Percentiles rank a stretch among this genome's conserved stretches.
Evolutionary conservation across 2,329 filamentous ascomycete genomes (phyloP).

Genomic region (Pyricularia pennisetigena): DNA sequence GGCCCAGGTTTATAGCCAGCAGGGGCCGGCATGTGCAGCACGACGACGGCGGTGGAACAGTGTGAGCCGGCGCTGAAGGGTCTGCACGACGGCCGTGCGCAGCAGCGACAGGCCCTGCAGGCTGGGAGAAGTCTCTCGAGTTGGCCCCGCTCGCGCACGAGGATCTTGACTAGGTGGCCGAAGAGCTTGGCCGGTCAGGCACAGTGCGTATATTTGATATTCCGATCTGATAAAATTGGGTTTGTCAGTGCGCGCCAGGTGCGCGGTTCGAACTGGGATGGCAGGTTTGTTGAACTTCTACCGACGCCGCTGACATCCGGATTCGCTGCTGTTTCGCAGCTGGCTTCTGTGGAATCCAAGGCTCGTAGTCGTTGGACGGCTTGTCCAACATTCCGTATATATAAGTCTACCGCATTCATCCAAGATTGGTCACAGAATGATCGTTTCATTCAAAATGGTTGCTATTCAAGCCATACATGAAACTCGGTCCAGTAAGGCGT

Average conservation of each 20-base stretch:
- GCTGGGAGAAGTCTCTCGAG: conserved; percentile 5
- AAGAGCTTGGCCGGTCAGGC: conserved; percentile 5
- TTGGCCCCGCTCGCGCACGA: conserved; percentile 18
- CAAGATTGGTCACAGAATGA: neutral
- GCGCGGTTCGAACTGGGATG: neutral
- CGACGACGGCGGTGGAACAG: conserved; percentile 9
- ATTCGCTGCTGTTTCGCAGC: conserved; percentile 23
- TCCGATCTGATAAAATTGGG: conserved; percentile 6
- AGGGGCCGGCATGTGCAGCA: conserved; percentile 12
- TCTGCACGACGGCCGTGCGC: conserved; percentile 9
- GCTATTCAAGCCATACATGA: neutral
- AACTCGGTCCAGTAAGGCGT: neutral
- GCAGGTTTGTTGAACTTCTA: conserved; percentile 1
- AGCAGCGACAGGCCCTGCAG: conserved; percentile 11
- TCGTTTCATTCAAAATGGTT: neutral
- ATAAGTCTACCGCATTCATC: neutral
- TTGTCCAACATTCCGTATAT: neutral
- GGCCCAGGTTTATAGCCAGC: conserved; percentile 9
- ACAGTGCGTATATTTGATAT: conserved; percentile 9
- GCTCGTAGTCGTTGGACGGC: neutral
- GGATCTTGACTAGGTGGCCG: conserved; percentile 4
- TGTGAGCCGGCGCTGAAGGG: conserved; percentile 7
- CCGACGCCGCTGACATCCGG: conserved; percentile 18
- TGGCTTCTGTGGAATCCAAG: neutral
- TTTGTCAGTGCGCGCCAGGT: neutral